Evolutionary conservation across 148 eudicot genomes (phyloP).

Genomic region (Polygonum aviculare): DNA sequence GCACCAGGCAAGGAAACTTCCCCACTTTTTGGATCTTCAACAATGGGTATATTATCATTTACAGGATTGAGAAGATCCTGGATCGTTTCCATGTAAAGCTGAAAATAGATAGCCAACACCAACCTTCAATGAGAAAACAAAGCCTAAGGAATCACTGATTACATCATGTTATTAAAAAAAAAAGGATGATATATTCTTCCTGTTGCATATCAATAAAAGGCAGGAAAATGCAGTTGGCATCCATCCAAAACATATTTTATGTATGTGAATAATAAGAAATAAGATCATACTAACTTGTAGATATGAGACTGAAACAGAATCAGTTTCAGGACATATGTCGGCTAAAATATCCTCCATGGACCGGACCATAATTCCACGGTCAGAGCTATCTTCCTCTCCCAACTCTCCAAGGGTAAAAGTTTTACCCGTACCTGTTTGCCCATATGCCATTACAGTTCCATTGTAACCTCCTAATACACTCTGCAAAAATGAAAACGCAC

Average conservation of each 20-base stretch:
- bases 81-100: conserved; percentile 95
- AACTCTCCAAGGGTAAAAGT: conserved; percentile 92
- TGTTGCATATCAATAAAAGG: not conserved
- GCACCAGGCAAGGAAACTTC: conserved; percentile 93
- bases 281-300: conserved; percentile 56
- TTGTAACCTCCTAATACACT: conserved; percentile 97
- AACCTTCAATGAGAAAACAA: not conserved
- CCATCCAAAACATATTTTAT: not conserved
- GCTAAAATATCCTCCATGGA: conserved; percentile 93
- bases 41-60: conserved; percentile 87
- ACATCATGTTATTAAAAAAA: not conserved
- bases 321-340: conserved; percentile 58
- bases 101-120: conserved; percentile 16
- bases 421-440: conserved; percentile 99
- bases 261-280: not conserved
- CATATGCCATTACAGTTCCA: conserved; percentile 99
- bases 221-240: not conserved
- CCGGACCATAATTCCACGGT: conserved; percentile 99
- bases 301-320: conserved; percentile 73
- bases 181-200: not conserved
- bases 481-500: conserved; percentile 24
- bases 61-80: conserved; percentile 86
- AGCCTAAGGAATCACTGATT: not conserved
- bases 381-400: conserved; percentile 88
- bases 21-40: conserved; percentile 82